These are phyloP conservation scores for Croton setiger DNA, from an alignment of 441 rosid genomes.

Conservation along the genomic window DNA sequence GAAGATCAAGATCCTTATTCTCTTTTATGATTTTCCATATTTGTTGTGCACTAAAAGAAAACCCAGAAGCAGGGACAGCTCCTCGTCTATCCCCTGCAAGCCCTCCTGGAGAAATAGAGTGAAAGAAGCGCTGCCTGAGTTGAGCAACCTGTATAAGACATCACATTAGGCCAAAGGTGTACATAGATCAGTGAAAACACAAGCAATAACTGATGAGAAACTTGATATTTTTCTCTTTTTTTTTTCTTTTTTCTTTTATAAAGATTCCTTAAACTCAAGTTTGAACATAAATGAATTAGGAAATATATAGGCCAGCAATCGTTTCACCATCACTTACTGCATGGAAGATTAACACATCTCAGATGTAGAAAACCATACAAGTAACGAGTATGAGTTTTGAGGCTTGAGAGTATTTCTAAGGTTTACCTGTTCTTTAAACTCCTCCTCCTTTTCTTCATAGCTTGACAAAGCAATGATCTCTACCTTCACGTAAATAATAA, in stretches of 20 bases:
- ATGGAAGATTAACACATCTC: neutral
- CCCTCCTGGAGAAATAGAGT: conserved; percentile 80
- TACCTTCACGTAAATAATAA: conserved; percentile 52
- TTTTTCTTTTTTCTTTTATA: neutral
- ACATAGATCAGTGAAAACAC: neutral
- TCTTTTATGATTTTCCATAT: conserved; percentile 84
- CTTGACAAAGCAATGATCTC: conserved; percentile 79
- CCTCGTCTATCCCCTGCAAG: conserved; percentile 80
- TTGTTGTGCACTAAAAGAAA: conserved; percentile 73
- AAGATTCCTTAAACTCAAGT: neutral
- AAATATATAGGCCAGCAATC: neutral
- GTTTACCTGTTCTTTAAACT: conserved; percentile 74
- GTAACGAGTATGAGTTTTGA: neutral
- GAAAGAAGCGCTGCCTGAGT: conserved; percentile 69
- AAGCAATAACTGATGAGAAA: neutral
- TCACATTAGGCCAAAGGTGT: conserved; percentile 16
- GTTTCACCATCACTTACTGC: neutral
- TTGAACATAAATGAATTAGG: neutral
- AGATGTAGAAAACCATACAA: conserved; percentile 10
- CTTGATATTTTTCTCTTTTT: no score
- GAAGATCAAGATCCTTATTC: conserved; percentile 86
- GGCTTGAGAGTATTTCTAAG: conserved; percentile 6
- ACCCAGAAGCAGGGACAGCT: conserved; percentile 85
- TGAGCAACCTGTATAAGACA: conserved; percentile 56
- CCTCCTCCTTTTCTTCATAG: conserved; percentile 78